phyloP scores from a whole-genome alignment of 306 rosid species.

The Rubus parviflorus region DNA sequence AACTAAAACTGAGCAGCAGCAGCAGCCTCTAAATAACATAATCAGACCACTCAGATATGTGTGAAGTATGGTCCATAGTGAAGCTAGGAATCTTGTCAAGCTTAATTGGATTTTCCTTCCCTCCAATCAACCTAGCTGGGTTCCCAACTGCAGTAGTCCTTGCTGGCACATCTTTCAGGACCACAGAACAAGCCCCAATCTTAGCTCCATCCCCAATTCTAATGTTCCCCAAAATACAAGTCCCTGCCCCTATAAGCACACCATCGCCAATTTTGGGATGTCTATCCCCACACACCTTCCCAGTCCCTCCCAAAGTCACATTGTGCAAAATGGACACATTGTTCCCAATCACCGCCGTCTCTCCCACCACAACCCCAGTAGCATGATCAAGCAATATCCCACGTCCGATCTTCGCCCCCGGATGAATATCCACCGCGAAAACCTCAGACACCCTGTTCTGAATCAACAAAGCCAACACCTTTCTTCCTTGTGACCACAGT shows the following conservation, averaged over 20 bases:
- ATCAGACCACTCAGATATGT: slow-evolving; percentile 70
- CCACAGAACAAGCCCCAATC: slow-evolving; percentile 91
- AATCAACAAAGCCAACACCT: slow-evolving; percentile 57
- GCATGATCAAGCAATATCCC: slow-evolving; percentile 88
- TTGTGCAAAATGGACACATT: slow-evolving; percentile 84
- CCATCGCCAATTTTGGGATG: slow-evolving; percentile 96
- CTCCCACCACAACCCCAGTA: slow-evolving; percentile 87
- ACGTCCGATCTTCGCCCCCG: slow-evolving; percentile 75
- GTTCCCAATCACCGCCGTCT: slow-evolving; percentile 87
- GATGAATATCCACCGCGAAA: slow-evolving; percentile 82
- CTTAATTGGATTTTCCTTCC: slow-evolving; percentile 71
- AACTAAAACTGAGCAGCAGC: too few species aligned
- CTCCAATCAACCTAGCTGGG: slow-evolving; percentile 83
- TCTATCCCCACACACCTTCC: slow-evolving; percentile 72
- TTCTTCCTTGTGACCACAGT: slow-evolving; percentile 62
- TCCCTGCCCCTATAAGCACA: slow-evolving; percentile 87
- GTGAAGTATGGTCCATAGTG: slow-evolving; percentile 83
- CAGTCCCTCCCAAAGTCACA: slow-evolving; percentile 95
- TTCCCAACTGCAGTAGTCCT: slow-evolving; percentile 90
- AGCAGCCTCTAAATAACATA: slow-evolving; percentile 51
- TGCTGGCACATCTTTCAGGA: slow-evolving; percentile 83
- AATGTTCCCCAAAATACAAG: slow-evolving; percentile 82
- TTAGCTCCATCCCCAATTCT: slow-evolving; percentile 79
- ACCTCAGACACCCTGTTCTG: slow-evolving; percentile 82
- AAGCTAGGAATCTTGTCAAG: slow-evolving; percentile 73